Base-by-base conservation (phyloP, 1,284 basidiomycete species). In the Sphaerobolus stellatus region DNA sequence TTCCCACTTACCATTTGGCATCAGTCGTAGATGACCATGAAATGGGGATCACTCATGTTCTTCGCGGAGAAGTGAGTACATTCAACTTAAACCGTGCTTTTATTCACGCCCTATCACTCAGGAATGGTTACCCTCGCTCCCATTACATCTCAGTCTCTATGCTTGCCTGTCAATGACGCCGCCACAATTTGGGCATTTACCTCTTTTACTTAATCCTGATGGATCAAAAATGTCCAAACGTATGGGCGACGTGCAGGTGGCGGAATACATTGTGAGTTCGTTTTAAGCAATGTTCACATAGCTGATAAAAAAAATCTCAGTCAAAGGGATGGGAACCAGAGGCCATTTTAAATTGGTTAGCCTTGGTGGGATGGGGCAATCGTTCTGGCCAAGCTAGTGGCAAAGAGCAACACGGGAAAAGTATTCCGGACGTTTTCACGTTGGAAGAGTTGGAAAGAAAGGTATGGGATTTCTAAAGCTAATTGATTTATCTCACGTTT, bases 61-160 rank as follows among this genome's bases (percentile, higher is more conserved):
- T 99, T 1, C 83, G 97, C 20, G 97, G 97, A 40, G 96, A 98
- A 78, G 93, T 88, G 56, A 49, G 79, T 63, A 4, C 24, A 9
- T 50, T 22, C 7, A 7, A 22, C n/a, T n/a, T n/a, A 38, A 38
- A 38, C n/a, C 4, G 16, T 4, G 43, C 18, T 31, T 46, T 54
- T 24, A 7, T n/a, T 16, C 22, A 31, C 31, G 49, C 9, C 34
- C 54, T 22, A 52, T 54, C 29, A 14, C 18, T 18, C 52, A 94
- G 88, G 96, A 99, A 81, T 99, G 97, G 97, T 78, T 98, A 1
- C 89, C 94, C 0, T 97, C 94, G 1, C 79, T 96, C n/a, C 91
- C 94, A 0, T 82, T 97, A 36, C 96, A 99, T 68, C 79, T 98
- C 13, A 88, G 92, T 62, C 74, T 99, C 14, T 99, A 98, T 66